Evolutionary conservation across 2,329 filamentous ascomycete genomes (phyloP).

Genomic region (Trichoderma sp.): DNA sequence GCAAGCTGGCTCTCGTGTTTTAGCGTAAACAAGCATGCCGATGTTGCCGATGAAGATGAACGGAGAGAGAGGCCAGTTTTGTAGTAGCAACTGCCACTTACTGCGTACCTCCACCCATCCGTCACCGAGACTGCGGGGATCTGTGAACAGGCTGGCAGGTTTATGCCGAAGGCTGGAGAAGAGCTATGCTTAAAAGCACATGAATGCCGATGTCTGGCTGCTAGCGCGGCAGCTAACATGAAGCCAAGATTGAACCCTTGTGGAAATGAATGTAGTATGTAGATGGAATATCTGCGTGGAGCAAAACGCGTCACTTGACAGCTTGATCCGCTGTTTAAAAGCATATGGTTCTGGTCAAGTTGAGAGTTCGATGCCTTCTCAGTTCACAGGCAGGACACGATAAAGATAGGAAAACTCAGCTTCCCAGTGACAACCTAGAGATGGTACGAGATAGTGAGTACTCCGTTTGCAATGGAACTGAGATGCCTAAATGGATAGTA

Average conservation of each 20-base stretch:
- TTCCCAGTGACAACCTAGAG: too few relatives aligned
- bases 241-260: neutral
- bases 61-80: neutral
- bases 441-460: neutral
- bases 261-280: neutral
- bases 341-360: neutral
- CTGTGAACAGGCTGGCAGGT: neutral
- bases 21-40: neutral
- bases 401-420: neutral
- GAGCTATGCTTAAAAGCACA: neutral
- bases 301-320: neutral
- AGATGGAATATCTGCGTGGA: neutral
- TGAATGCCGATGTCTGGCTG: neutral
- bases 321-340: neutral
- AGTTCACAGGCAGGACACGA: rapidly evolving
- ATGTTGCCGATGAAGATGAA: neutral
- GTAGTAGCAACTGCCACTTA: neutral
- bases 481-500: neutral
- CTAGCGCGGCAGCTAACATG: neutral
- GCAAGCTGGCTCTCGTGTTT: neutral
- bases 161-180: neutral
- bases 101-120: neutral
- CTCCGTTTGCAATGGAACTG: neutral
- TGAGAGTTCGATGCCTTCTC: neutral
- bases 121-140: neutral